Evolutionary conservation across 441 rosid genomes (phyloP).

Genomic region (Manihot esculenta): DNA sequence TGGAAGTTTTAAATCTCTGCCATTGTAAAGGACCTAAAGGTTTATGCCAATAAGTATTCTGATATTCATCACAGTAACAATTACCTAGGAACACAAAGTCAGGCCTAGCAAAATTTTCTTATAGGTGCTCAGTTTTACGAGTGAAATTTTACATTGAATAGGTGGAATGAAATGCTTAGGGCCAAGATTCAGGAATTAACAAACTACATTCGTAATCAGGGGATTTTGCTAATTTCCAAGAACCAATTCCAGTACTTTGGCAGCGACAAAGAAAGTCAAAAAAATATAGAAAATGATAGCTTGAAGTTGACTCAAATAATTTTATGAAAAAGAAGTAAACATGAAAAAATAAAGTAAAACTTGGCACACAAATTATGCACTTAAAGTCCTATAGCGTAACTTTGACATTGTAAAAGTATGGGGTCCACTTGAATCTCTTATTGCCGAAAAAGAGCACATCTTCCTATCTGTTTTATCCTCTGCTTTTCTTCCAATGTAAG

Average conservation of each 20-base stretch:
- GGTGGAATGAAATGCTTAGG: slow-evolving; percentile 8
- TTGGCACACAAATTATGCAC: background rate
- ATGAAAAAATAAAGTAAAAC: background rate
- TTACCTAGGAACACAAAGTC: background rate
- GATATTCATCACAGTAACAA: background rate
- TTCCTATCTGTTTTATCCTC: background rate
- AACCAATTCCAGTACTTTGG: slow-evolving; percentile 12
- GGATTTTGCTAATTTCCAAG: background rate
- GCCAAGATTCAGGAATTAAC: background rate
- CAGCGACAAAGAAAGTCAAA: slow-evolving; percentile 47
- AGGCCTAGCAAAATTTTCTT: background rate
- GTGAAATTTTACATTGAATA: background rate
- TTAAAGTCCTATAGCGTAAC: background rate
- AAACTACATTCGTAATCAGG: background rate
- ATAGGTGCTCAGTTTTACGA: background rate
- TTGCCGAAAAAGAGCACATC: background rate
- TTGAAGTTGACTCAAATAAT: background rate
- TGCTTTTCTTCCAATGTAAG: background rate
- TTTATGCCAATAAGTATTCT: background rate
- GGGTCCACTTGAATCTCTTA: background rate
- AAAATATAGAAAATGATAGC: slow-evolving; percentile 45
- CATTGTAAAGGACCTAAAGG: background rate
- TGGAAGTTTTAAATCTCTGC: background rate
- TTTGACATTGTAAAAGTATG: background rate
- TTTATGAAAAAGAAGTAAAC: background rate